Evolutionary conservation across 495 filamentous ascomycete genomes (phyloP), one percentile per base, ranked within the genome.

Genomic region (Talaromyces stipitatus): DNA sequence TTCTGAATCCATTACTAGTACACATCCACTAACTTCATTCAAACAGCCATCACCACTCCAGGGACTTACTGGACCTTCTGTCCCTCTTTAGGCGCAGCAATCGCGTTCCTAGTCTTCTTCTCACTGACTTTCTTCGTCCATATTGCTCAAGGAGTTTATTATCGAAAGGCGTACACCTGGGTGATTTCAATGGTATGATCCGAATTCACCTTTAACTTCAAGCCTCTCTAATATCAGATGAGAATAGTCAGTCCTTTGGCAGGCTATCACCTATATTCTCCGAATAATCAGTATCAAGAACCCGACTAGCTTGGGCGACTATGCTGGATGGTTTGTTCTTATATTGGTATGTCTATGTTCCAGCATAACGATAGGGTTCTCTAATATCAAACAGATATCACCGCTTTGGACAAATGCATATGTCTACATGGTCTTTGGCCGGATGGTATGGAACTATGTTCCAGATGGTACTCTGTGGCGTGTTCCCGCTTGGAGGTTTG

Each of bases 401-500:
- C 54, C 54, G n/a, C 32, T 55, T 0, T 55, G 82, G 79, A 75
- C 85, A 57, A 86, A 88, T 30, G 85, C 85, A 1, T 87, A 81
- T 60, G 71, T 78, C 10, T 89, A 88, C 72, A 87, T 87, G 83
- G 78, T 81, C 14, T 66, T 87, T 52, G 84, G 81, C 1, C 74
- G 85, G 4, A 75, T 88, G 73, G 77, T 87, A 12, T 74, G 76
- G 63, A 81, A 79, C 65, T 85, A 78, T 67, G 62, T 79, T 22
- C 71, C 76, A 0, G 64, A 68, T 7, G 66, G 75, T 24, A 70
- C 67, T 16, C 67, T 87, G 3, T 69, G 63, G 32, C 61, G 73
- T 1, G 68, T 89, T 58, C 76, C 76, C 14, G 77, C 81, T 0
- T 67, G 65, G 52, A 68, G 67, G 20, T 74, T 84, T 28, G 78